Evolutionary conservation across 1,284 basidiomycete species (phyloP), one percentile per base, ranked within the genome.

Genomic region (Omphalotus olearius): DNA sequence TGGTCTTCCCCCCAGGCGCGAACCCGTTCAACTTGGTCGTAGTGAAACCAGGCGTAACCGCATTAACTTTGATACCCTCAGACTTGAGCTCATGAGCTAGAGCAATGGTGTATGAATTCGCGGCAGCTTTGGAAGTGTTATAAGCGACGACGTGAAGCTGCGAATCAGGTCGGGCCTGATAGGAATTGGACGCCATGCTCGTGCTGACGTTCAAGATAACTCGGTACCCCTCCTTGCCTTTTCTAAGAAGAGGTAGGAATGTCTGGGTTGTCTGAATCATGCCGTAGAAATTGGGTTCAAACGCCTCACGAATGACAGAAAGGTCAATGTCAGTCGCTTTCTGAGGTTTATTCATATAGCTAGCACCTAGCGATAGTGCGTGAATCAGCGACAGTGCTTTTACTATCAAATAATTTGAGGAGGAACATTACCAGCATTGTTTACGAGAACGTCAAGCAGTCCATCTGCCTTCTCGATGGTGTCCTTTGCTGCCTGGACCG

Each of bases 171-270:
- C 54, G 41, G 14, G 48, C 36, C 39, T 55, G 53, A 17, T 25
- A 37, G 10, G 51, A n/a, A 43, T 93, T 93, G 52, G 86, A 85
- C 1, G 90, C 67, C 71, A 75, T 72, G 56, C 71, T 70, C 7
- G 65, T 68, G 30, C 62, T 60, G 39, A 67, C 66, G 52, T 72
- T 54, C 36, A 73, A 66, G 52, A 66, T 63, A 6, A 60, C 56
- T 23, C 23, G 23, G 23, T 23, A 23, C 11, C 47, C 42, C 26
- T 52, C 16, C 4, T 42, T 46, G 10, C 62, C 59, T 45, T 59
- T 57, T 20, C 60, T 67, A 11, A 74, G 58, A 23, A 72, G 64
- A 4, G 67, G 69, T 36, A 69, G 58, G 60, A 70, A 66, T 20
- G 66, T 61, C 42, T 61, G 64, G 43, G 64, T 71, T 36, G 64